Percentiles rank a stretch among this genome's conserved stretches.
phyloP scores from a whole-genome alignment of 352 stramenopile genomes.

The Phytophthora uliginosa region DNA sequence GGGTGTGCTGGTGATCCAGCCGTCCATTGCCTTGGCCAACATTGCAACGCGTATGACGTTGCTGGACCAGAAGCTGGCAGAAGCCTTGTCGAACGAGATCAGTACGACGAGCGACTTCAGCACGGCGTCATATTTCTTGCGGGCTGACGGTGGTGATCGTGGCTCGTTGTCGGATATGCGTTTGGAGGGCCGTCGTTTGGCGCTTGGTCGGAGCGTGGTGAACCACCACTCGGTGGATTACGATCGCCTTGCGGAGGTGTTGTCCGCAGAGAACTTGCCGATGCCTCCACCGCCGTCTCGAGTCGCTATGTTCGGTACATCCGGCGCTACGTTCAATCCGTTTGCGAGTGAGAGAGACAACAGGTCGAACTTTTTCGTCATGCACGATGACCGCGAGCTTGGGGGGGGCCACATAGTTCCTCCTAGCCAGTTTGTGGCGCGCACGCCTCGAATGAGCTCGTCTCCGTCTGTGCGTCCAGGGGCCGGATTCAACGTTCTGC shows the following conservation, averaged over 20 bases:
- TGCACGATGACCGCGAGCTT: slow-evolving; percentile 47
- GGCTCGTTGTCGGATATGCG: slow-evolving; percentile 62
- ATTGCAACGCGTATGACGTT: slow-evolving; percentile 74
- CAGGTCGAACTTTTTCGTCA: slow-evolving; percentile 61
- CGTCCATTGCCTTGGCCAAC: slow-evolving; percentile 73
- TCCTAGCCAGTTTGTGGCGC: slow-evolving; percentile 36
- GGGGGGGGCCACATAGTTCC: slow-evolving; percentile 41
- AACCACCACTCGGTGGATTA: slow-evolving; percentile 80
- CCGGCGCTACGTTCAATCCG: slow-evolving; percentile 52
- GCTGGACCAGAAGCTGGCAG: slow-evolving; percentile 52
- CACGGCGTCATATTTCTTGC: slow-evolving; percentile 71
- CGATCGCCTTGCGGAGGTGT: slow-evolving; percentile 48
- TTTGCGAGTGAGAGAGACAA: slow-evolving; percentile 45
- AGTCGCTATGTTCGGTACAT: slow-evolving; percentile 76
- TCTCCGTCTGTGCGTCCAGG: slow-evolving; percentile 20
- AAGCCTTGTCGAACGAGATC: slow-evolving; percentile 54
- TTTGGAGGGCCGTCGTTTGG: slow-evolving; percentile 42
- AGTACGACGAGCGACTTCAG: slow-evolving; percentile 54
- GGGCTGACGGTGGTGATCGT: slow-evolving; percentile 31
- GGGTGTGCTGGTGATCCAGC: slow-evolving; percentile 70
- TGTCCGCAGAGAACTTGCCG: slow-evolving; percentile 46
- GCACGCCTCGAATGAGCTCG: slow-evolving; percentile 21
- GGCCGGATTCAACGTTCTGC: slow-evolving; percentile 18
- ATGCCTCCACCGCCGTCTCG: slow-evolving; percentile 60
- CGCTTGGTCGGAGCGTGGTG: slow-evolving; percentile 62